A percentile compares a stretch with the other conserved stretches of the same genome.
These are phyloP conservation scores for Leptographium flavum DNA, from an alignment of 2,329 filamentous ascomycete species.

Conservation along the genomic window DNA sequence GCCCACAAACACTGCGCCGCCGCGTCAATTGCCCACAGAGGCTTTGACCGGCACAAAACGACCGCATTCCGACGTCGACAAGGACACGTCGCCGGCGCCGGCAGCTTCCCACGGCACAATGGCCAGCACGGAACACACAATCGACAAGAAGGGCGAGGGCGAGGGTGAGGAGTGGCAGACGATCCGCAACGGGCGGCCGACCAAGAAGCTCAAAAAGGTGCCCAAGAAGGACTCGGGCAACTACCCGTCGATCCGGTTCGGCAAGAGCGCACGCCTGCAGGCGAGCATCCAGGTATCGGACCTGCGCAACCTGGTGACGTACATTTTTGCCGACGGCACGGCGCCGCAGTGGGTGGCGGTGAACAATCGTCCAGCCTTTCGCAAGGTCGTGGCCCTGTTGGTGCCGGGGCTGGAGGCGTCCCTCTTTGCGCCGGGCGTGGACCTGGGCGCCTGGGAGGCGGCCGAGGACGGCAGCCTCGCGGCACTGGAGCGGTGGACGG, in stretches of 20 bases:
- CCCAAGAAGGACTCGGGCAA: slow-evolving; percentile 39
- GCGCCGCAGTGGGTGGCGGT: slow-evolving; percentile 53
- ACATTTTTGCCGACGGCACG: slow-evolving; percentile 51
- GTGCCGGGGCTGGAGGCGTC: slow-evolving; percentile 80
- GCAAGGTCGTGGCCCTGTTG: slow-evolving; percentile 81
- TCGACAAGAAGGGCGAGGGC: slow-evolving; percentile 6
- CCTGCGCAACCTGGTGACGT: slow-evolving; percentile 48
- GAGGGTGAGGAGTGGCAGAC: slow-evolving; percentile 33
- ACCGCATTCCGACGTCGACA: background rate
- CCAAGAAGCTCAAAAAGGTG: slow-evolving; percentile 46
- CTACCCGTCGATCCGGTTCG: slow-evolving; percentile 47
- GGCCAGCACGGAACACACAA: slow-evolving; percentile 1
- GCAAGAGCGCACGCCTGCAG: slow-evolving; percentile 41
- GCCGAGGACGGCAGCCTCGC: slow-evolving; percentile 16
- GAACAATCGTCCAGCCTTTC: slow-evolving; percentile 46
- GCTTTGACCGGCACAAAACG: background rate
- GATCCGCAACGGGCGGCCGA: slow-evolving; percentile 29
- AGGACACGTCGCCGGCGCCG: background rate
- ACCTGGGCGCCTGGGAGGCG: slow-evolving; percentile 31
- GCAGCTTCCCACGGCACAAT: no score
- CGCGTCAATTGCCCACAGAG: no score
- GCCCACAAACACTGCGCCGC: background rate
- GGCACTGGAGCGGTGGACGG: slow-evolving; percentile 21
- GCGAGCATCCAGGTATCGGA: slow-evolving; percentile 48
- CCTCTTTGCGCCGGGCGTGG: slow-evolving; percentile 60